Evolutionary conservation across 192 early-diverging fungal species (phyloP).

Genomic region (Entomortierella chlamydospora): DNA sequence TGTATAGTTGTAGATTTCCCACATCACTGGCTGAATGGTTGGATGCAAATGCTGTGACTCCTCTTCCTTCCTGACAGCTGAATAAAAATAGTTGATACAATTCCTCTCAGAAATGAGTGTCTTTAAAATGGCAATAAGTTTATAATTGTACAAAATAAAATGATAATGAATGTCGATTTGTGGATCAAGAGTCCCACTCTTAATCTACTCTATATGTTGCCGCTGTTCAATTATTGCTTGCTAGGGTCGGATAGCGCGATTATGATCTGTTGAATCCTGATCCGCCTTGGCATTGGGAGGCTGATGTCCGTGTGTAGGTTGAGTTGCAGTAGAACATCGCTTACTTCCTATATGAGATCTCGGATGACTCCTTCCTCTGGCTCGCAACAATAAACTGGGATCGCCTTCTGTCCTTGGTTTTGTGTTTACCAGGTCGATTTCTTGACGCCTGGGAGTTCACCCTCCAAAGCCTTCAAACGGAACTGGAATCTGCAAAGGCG

Average conservation of each 20-base stretch:
- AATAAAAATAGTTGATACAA: too few relatives aligned
- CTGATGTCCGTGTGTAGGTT: too few relatives aligned
- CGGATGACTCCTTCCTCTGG: background rate
- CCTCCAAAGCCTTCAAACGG: slow-evolving; percentile 81
- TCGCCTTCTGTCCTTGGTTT: background rate
- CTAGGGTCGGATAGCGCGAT: too few relatives aligned
- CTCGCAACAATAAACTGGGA: background rate
- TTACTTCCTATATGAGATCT: background rate
- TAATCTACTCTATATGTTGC: background rate
- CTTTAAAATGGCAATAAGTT: background rate
- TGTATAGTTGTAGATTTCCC: too few relatives aligned
- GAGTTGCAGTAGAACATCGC: too few relatives aligned
- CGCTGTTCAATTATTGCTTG: too few relatives aligned
- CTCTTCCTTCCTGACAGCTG: too few relatives aligned
- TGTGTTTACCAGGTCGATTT: slow-evolving; percentile 81
- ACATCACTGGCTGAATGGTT: too few relatives aligned
- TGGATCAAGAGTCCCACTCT: background rate
- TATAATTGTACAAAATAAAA: background rate
- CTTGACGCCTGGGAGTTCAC: slow-evolving; percentile 83
- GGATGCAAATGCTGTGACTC: too few relatives aligned
- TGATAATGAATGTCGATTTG: background rate
- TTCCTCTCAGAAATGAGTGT: too few relatives aligned
- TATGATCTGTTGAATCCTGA: too few relatives aligned
- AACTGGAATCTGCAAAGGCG: slow-evolving; percentile 84
- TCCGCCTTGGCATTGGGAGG: too few relatives aligned